Conservation (phyloP, 78 protist species). For the Dictyostelium brefeldianum region DNA sequence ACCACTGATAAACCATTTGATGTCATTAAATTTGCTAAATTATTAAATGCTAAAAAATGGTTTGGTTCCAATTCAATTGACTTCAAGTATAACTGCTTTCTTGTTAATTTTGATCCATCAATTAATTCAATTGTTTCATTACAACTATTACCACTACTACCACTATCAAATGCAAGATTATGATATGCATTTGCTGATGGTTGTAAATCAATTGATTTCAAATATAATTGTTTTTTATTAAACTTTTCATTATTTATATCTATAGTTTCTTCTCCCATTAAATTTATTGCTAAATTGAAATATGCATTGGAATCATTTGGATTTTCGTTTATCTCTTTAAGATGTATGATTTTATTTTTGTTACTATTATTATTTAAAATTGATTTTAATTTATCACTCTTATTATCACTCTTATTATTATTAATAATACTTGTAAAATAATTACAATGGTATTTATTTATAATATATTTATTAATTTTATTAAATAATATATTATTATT, state of each 20-base stretch:
- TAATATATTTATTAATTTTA: not conserved
- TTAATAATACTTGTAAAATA: not conserved
- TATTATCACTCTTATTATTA: no score
- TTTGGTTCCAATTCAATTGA: not conserved
- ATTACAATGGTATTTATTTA: not conserved
- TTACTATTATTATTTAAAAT: constrained; percentile 7
- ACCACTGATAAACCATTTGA: not conserved
- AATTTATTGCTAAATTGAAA: not conserved
- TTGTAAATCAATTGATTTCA: not conserved
- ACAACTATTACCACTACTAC: not conserved
- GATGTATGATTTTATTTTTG: not conserved
- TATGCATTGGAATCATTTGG: not conserved
- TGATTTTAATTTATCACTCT: not conserved
- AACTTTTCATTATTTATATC: not conserved
- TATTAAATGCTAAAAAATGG: not conserved
- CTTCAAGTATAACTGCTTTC: not conserved
- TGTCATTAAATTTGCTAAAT: not conserved
- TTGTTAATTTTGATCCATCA: not conserved
- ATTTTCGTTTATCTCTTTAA: not conserved
- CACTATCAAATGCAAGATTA: not conserved
- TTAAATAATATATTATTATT: not conserved
- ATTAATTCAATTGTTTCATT: not conserved
- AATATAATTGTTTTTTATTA: not conserved
- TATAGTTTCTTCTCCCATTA: not conserved
- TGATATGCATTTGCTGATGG: not conserved